Percentiles rank a stretch among this genome's conserved stretches.
These are phyloP conservation scores for Guyanaporus albipodus DNA, from an alignment of 768 basidiomycete genomes.

Conservation along the genomic window DNA sequence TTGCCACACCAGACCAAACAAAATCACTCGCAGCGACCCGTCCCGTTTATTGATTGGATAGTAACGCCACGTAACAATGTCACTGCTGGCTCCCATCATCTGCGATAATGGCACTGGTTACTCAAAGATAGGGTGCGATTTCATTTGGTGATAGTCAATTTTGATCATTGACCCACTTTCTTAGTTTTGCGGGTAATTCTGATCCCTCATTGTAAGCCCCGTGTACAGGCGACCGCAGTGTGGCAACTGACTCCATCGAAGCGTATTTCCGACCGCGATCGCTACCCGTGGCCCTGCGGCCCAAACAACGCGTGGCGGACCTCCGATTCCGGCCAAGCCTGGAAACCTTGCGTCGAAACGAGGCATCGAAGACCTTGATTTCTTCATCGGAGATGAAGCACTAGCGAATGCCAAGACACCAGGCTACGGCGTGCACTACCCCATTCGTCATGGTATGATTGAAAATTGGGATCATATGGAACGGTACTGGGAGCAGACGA, in stretches of 20 bases:
- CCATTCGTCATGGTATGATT: constrained; percentile 95
- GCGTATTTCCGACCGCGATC: constrained; percentile 98
- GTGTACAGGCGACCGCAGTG: constrained; percentile 1
- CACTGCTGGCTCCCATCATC: constrained; percentile 87
- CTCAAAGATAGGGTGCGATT: constrained; percentile 89
- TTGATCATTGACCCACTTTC: constrained; percentile 12
- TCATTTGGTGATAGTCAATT: neutral
- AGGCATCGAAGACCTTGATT: constrained; percentile 98
- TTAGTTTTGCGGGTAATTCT: constrained; percentile 95
- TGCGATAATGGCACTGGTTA: constrained; percentile 98
- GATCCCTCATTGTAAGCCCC: constrained; percentile 91
- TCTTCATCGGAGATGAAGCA: constrained; percentile 99
- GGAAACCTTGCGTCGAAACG: constrained; percentile 93
- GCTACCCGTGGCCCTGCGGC: constrained; percentile 73
- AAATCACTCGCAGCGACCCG: constrained; percentile 13
- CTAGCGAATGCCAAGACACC: constrained; percentile 93
- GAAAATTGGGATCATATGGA: constrained; percentile 99
- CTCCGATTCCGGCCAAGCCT: constrained; percentile 78
- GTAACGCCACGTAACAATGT: constrained; percentile 49
- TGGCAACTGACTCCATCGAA: constrained; percentile 26
- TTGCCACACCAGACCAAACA: constrained; percentile 24
- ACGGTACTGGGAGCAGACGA: constrained; percentile 98
- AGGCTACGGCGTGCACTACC: constrained; percentile 91
- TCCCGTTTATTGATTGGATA: constrained; percentile 4
- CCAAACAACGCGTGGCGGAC: constrained; percentile 59